phyloP scores from a whole-genome alignment of 2,329 filamentous ascomycete genomes.

The Cryphonectria japonica region DNA sequence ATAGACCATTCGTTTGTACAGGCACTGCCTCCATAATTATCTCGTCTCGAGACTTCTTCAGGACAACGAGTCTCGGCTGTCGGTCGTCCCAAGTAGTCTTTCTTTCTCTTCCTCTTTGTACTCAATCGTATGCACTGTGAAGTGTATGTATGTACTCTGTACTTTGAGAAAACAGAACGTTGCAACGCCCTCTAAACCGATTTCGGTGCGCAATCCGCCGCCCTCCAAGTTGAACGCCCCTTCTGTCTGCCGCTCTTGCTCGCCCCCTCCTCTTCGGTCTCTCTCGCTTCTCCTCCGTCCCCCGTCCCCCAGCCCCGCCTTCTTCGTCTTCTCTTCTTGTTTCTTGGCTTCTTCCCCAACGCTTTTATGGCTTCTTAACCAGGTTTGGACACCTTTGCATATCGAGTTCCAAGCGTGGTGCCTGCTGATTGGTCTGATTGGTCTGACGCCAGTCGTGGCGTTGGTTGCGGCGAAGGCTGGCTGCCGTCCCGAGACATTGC shows the following conservation, averaged over 20 bases:
- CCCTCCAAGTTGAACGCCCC: neutral
- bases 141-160: neutral
- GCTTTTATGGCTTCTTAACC: neutral
- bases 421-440: neutral
- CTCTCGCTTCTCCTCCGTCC: too few relatives aligned
- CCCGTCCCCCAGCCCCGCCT: too few relatives aligned
- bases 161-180: neutral
- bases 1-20: neutral
- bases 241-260: neutral
- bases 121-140: neutral
- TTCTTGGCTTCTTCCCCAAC: neutral
- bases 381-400: neutral
- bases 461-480: neutral
- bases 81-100: neutral
- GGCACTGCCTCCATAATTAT: neutral
- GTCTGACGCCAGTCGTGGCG: neutral
- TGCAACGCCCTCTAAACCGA: neutral
- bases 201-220: neutral
- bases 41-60: neutral
- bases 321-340: neutral
- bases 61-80: neutral
- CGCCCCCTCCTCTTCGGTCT: neutral
- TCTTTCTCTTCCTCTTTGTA: neutral
- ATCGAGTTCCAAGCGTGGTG: neutral
- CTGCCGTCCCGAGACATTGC: neutral